phyloP scores from a whole-genome alignment of 192 early-diverging fungal genomes.

The Phycomyces blakesleeanus region DNA sequence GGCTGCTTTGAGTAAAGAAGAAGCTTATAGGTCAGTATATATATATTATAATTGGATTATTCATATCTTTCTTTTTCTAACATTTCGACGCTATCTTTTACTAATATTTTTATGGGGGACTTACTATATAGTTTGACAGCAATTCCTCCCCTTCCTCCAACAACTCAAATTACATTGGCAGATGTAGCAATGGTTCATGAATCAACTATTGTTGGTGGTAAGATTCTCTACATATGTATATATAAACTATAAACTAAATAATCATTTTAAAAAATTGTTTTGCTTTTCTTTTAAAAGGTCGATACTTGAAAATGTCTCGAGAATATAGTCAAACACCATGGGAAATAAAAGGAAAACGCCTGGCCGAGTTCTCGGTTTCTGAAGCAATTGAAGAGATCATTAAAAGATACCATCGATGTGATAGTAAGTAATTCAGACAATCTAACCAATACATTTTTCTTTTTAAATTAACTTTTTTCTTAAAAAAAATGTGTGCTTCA shows the following conservation, averaged over 20 bases:
- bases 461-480: too few species aligned
- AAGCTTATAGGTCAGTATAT: conserved; percentile 39
- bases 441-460: not conserved
- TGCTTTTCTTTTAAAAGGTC: too few species aligned
- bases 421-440: conserved; percentile 37
- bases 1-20: conserved; percentile 32
- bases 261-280: too few species aligned
- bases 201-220: conserved; percentile 60
- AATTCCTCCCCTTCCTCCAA: conserved; percentile 11
- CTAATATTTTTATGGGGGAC: too few species aligned
- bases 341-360: conserved; percentile 60
- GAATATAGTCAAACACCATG: conserved; percentile 87
- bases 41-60: too few species aligned
- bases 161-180: conserved; percentile 7
- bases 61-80: conserved; percentile 1
- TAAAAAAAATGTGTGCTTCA: too few species aligned
- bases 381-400: conserved; percentile 67
- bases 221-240: not conserved
- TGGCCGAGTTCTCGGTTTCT: conserved; percentile 76
- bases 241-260: too few species aligned
- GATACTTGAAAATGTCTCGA: conserved; percentile 69
- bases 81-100: not conserved
- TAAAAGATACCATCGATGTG: conserved; percentile 49
- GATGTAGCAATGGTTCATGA: conserved; percentile 46
- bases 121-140: conserved; percentile 23